A percentile compares a stretch with the other conserved stretches of the same genome.
Conservation (phyloP, 192 early-diverging fungal species). For the Jimgerdemannia flammicorona region DNA sequence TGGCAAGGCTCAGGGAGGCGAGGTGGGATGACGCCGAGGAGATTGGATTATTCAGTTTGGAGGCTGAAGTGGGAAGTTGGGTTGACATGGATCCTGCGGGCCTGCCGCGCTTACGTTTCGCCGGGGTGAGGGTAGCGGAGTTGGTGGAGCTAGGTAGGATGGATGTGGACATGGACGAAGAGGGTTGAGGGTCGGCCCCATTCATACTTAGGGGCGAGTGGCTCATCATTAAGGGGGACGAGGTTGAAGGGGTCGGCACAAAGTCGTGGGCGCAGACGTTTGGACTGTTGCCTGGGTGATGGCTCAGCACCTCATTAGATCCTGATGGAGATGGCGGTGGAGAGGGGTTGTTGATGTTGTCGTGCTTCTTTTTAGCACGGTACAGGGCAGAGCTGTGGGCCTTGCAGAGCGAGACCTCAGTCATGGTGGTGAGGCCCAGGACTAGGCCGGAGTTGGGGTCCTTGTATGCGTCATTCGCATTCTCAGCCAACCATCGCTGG, state of each 20-base stretch:
- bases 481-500: slow-evolving; percentile 20
- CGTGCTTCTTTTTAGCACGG: slow-evolving; percentile 27
- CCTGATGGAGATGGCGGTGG: not conserved
- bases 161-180: slow-evolving; percentile 3
- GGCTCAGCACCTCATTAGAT: not conserved
- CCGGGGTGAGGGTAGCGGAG: not conserved
- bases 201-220: not conserved
- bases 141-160: not conserved
- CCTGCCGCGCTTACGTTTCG: not conserved
- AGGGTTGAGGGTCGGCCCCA: not conserved
- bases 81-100: not conserved
- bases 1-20: not conserved
- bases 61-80: not conserved
- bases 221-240: not conserved
- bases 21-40: not conserved
- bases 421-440: slow-evolving; percentile 12
- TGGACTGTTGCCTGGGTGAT: not conserved
- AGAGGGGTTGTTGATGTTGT: not conserved
- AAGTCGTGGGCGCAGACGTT: slow-evolving; percentile 4
- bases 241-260: slow-evolving; percentile 10
- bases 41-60: not conserved
- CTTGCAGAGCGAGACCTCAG: slow-evolving; percentile 35
- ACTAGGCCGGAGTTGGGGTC: slow-evolving; percentile 9
- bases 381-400: slow-evolving; percentile 33
- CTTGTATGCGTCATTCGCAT: slow-evolving; percentile 27